Evolutionary conservation across 495 filamentous ascomycete genomes (phyloP), one percentile per base, ranked within the genome.

Genomic region (Halenospora varia): DNA sequence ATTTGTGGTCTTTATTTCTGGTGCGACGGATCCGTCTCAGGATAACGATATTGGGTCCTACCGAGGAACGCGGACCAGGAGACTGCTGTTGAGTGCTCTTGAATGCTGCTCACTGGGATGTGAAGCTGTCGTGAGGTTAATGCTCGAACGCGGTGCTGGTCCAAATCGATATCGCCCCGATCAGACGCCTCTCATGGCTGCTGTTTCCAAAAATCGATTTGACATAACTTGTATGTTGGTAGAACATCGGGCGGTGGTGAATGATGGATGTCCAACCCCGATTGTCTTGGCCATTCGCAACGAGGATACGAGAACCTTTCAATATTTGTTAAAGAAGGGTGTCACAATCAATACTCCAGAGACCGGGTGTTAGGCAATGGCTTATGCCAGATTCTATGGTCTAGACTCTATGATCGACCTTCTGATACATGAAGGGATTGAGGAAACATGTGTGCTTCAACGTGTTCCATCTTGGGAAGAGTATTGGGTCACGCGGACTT

Each of bases 311-410:
- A 15, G 15, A 40, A 40, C 15, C 35, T 40, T 40, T 40, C 35
- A 40, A 15, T 40, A 40, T 40, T 49, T 64, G 41, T 53, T 51
- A 10, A 10, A 61, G 10, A 41, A 48, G 25, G 62, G 62, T 19
- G 62, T 57, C 4, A 57, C 15, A 18, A 46, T 64, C 2, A 48
- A 64, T 44, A 60, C 56, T 10, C 58, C 62, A 0, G 62, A 64
- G 40, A 64, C 62, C 0, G 62, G 62, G 2, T 46, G 20, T n/a
- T 64, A 57, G 62, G 62, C 62, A 3, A 61, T 64, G 62, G 57
- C 53, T 10, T 10, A 60, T 22, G 62, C 62, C 20, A 41, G 47
- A 19, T 20, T 45, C 0, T 40, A 56, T 44, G 53, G 46, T 23
- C 45, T 52, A 13, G 53, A 61, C 18, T 64, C 62, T n/a, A 64